phyloP scores from a whole-genome alignment of 495 filamentous ascomycete genomes.

The Penicillium pulvis region DNA sequence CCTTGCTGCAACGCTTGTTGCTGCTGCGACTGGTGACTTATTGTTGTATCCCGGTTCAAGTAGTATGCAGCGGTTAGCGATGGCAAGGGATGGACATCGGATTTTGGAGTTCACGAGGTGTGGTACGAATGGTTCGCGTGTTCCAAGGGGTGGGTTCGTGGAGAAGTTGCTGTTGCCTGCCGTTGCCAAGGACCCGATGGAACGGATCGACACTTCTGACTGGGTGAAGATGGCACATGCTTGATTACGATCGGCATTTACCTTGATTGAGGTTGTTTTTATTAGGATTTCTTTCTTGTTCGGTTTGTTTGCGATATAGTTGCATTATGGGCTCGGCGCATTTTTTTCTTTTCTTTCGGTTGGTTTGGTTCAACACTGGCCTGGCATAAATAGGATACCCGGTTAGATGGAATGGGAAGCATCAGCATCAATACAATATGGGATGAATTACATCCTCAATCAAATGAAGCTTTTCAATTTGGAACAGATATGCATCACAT shows the following conservation, averaged over 20 bases:
- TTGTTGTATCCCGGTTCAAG: conserved; percentile 52
- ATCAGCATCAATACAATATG: not conserved
- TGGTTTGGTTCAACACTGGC: conserved; percentile 10
- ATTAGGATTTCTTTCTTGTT: not conserved
- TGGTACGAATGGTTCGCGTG: conserved; percentile 41
- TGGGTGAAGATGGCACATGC: conserved; percentile 33
- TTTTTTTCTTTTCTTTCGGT: conserved; percentile 11
- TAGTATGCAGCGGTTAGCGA: conserved; percentile 44
- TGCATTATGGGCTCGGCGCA: conserved; percentile 15
- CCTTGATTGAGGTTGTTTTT: not conserved
- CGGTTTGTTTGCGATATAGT: conserved; percentile 5
- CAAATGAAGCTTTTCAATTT: no score
- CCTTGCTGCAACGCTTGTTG: conserved; percentile 57
- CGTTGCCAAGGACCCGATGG: conserved; percentile 43
- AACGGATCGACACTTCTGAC: conserved; percentile 37
- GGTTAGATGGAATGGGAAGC: conserved; percentile 15
- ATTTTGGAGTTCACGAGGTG: conserved; percentile 48
- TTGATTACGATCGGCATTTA: conserved; percentile 4
- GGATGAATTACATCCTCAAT: no score
- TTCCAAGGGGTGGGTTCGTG: conserved; percentile 47
- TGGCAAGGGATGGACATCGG: conserved; percentile 51
- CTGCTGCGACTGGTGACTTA: conserved; percentile 54
- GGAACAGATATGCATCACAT: no score
- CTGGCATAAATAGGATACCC: conserved; percentile 19
- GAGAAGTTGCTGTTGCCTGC: conserved; percentile 45